A percentile compares a stretch with the other conserved stretches of the same genome.
Evolutionary conservation across 805 yeast genomes (phyloP).

Genomic region (Brettanomyces bruxellensis): DNA sequence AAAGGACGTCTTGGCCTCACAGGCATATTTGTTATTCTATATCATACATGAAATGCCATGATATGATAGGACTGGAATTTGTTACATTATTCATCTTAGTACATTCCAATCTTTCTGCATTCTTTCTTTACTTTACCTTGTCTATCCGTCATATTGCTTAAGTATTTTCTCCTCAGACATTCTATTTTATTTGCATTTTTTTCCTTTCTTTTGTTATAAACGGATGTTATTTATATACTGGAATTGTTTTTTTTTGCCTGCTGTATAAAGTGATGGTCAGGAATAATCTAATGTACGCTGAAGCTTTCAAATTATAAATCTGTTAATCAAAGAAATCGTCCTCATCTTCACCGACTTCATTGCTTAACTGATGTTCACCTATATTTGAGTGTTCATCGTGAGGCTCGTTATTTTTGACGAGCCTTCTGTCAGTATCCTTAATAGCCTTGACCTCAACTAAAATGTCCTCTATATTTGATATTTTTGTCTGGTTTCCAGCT

Average conservation of each 20-base stretch:
- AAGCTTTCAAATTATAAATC: too few relatives aligned
- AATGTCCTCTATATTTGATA: constrained; percentile 64
- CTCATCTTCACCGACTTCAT: constrained; percentile 30
- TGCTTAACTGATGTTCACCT: constrained; percentile 24
- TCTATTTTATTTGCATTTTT: too few relatives aligned
- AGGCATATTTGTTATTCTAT: constrained; percentile 76
- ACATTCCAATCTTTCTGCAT: too few relatives aligned
- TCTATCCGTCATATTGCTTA: too few relatives aligned
- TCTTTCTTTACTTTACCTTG: too few relatives aligned
- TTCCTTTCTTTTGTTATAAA: background rate
- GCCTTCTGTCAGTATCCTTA: constrained; percentile 55
- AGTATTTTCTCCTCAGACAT: too few relatives aligned
- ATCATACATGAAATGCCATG: constrained; percentile 35
- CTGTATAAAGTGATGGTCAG: background rate
- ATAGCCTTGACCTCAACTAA: constrained; percentile 63
- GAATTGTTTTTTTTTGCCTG: background rate
- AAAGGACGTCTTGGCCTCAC: constrained; percentile 57
- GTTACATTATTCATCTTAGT: background rate
- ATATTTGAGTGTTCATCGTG: constrained; percentile 49
- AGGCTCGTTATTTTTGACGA: constrained; percentile 44
- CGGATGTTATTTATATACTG: background rate
- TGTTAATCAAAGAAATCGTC: constrained; percentile 41
- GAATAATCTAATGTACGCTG: background rate
- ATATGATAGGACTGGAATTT: background rate
- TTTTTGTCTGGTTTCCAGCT: constrained; percentile 73